phyloP scores from a whole-genome alignment of 441 rosid genomes.

The Croton laevigatus region DNA sequence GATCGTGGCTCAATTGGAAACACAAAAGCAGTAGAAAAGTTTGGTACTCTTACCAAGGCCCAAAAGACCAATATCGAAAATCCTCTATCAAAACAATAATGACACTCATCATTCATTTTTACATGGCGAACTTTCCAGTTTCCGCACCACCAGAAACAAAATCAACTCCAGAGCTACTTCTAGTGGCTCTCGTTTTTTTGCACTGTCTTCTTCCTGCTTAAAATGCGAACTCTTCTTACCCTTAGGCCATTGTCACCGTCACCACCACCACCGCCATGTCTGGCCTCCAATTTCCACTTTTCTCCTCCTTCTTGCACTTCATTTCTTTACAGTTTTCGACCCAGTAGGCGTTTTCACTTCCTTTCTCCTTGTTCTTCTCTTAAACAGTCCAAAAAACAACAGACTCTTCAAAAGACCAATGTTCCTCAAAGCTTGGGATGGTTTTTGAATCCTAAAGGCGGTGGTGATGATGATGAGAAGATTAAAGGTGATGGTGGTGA shows the following conservation, averaged over 20 bases:
- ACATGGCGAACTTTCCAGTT: slow-evolving; percentile 23
- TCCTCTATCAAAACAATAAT: neutral
- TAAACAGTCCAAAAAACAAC: slow-evolving; percentile 62
- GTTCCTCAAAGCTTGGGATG: slow-evolving; percentile 69
- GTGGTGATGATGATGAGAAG: slow-evolving; percentile 27
- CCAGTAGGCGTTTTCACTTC: slow-evolving; percentile 74
- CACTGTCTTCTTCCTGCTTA: slow-evolving; percentile 22
- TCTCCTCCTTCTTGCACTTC: slow-evolving; percentile 34
- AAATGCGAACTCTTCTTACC: slow-evolving; percentile 55
- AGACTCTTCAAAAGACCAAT: slow-evolving; percentile 48
- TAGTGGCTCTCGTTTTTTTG: slow-evolving; percentile 15
- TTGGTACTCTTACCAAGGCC: neutral
- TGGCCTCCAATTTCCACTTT: slow-evolving; percentile 29
- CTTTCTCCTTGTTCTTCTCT: slow-evolving; percentile 73
- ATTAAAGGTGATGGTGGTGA: slow-evolving; percentile 31
- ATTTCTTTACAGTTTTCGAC: slow-evolving; percentile 44
- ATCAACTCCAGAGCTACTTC: neutral
- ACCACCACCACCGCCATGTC: slow-evolving; percentile 30
- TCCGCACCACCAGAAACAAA: neutral
- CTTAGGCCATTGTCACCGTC: slow-evolving; percentile 19
- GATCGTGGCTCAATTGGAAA: neutral
- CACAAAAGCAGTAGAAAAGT: neutral
- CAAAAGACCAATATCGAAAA: neutral
- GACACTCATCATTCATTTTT: neutral
- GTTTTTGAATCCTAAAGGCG: slow-evolving; percentile 65